A percentile compares a stretch with the other conserved stretches of the same genome.
phyloP scores from a whole-genome alignment of 192 early-diverging fungal genomes.

The Entomortierella lignicola region DNA sequence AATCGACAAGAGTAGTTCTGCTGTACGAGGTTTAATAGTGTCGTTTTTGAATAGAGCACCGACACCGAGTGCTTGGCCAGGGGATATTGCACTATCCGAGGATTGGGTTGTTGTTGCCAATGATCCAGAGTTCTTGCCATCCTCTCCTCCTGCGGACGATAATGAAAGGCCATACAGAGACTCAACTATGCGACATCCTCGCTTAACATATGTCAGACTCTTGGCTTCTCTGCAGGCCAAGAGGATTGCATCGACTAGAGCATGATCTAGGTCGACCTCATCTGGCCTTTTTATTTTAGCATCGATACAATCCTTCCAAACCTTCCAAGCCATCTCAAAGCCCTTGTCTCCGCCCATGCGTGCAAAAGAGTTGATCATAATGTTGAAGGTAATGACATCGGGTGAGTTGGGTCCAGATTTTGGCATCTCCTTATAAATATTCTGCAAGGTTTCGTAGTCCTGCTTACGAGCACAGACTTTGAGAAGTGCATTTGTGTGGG shows the following conservation, averaged over 20 bases:
- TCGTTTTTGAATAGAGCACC: slow-evolving; percentile 10
- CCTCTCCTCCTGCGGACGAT: background rate
- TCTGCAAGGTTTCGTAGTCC: slow-evolving; percentile 19
- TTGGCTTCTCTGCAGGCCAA: slow-evolving; percentile 34
- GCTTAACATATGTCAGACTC: slow-evolving; percentile 5
- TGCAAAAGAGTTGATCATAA: slow-evolving; percentile 42
- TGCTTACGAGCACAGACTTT: slow-evolving; percentile 49
- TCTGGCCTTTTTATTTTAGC: slow-evolving; percentile 24
- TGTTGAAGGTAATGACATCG: slow-evolving; percentile 51
- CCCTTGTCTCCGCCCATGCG: slow-evolving; percentile 35
- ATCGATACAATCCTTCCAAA: slow-evolving; percentile 47
- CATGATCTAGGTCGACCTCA: slow-evolving; percentile 27
- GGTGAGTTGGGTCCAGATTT: slow-evolving; percentile 26
- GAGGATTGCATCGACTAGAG: slow-evolving; percentile 25
- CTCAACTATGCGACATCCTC: slow-evolving; percentile 30
- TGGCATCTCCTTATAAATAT: slow-evolving; percentile 34
- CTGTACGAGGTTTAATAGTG: slow-evolving; percentile 32
- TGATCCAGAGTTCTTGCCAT: background rate
- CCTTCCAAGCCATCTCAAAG: slow-evolving; percentile 37
- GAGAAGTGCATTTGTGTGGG: slow-evolving; percentile 53
- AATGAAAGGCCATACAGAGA: slow-evolving; percentile 22
- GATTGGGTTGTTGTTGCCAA: background rate
- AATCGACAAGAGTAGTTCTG: slow-evolving; percentile 34
- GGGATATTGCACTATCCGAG: slow-evolving; percentile 15
- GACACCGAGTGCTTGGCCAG: slow-evolving; percentile 24